Conservation (phyloP, 805 yeast genomes). For the Wickerhamomyces chambardii region DNA sequence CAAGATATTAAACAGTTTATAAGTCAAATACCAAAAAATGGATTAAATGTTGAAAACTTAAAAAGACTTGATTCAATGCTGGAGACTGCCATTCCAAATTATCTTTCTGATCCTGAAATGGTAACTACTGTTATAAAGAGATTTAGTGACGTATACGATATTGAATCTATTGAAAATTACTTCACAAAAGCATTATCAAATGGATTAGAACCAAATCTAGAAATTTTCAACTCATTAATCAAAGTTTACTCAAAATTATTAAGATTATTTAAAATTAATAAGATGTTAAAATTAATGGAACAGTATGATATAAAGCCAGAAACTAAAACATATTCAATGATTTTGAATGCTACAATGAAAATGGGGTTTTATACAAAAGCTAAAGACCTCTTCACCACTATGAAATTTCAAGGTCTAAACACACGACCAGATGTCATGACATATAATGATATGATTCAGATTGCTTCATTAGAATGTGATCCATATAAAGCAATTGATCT, state of each 20-base stretch:
- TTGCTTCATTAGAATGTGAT: slow-evolving; percentile 53
- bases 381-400: slow-evolving; percentile 64
- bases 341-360: background rate
- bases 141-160: no score
- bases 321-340: background rate
- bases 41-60: slow-evolving; percentile 18
- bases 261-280: slow-evolving; percentile 14
- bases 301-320: background rate
- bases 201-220: slow-evolving; percentile 29
- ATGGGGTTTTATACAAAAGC: slow-evolving; percentile 41
- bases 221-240: slow-evolving; percentile 46
- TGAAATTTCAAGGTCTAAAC: slow-evolving; percentile 66
- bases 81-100: no score
- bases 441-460: slow-evolving; percentile 63
- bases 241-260: slow-evolving; percentile 49
- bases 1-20: slow-evolving; percentile 25
- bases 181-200: slow-evolving; percentile 16
- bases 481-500: slow-evolving; percentile 72
- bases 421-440: slow-evolving; percentile 62
- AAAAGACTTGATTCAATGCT: slow-evolving; percentile 14
- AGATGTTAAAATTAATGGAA: background rate
- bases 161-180: slow-evolving; percentile 9
- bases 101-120: no score
- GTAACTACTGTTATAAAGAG: no score
- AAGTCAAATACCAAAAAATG: slow-evolving; percentile 24